Evolutionary conservation across 441 rosid genomes (phyloP), one percentile per base, ranked within the genome.

Genomic region (Hura crepitans): DNA sequence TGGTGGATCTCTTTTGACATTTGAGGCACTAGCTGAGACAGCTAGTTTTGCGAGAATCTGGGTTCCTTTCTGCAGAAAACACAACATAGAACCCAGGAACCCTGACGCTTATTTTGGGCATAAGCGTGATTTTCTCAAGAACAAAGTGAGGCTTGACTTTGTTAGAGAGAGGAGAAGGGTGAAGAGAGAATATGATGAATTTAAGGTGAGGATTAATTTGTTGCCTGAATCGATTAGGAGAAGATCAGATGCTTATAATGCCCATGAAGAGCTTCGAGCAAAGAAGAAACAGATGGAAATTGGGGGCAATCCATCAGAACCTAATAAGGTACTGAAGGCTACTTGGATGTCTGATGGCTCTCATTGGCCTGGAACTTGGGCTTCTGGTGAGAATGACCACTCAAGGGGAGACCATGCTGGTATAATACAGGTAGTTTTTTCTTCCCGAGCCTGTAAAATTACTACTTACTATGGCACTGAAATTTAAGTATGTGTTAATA

Each of bases 331-430:
- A 18, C 80, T 79, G 3, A 90, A 86, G 81, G 98, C 94, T 63
- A 93, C 92, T 65, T 90, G 98, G 98, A 90, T 90, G 97, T 84
- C 97, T 23, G 98, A 90, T 83, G 94, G 96, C 3, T 85, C 96
- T 56, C 98, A 87, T 51, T 93, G 98, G 96, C 94, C 98, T 9
- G 98, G 98, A 68, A 86, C 96, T 59, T 93, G 97, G 98, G 73
- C 74, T 72, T 78, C 88, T 46, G 83, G 84, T 37, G 89, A 86
- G 61, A 30, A 75, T 15, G 94, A 88, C 6, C 90, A 93, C 66
- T 83, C 94, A 0, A 86, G 79, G 67, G 97, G 97, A 60, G 97
- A 91, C 61, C 98, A 91, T 72, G 92, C 97, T 30, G 92, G 93
- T 46, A 81, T 93, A 73, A 88, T 93, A 65, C 97, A 93, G 94